These are phyloP conservation scores for Eutrema japonicum DNA, from an alignment of 345 rosid genomes.

Conservation along the genomic window DNA sequence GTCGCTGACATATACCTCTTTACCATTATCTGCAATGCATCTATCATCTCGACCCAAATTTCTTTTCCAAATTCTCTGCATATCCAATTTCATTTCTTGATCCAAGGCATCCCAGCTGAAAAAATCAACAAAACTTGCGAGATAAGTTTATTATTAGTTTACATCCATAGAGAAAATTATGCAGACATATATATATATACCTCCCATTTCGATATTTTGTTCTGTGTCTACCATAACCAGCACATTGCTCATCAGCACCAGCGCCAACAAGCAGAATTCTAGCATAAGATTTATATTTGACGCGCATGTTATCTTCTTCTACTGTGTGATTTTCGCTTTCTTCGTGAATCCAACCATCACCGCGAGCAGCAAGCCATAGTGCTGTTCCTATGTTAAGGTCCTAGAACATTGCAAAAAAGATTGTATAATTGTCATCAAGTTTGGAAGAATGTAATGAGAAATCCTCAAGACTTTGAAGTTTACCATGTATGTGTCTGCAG, in stretches of 20 bases:
- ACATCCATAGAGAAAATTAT: not conserved
- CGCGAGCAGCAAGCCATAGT: constrained; percentile 85
- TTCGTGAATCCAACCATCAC: constrained; percentile 77
- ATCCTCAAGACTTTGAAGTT: constrained; percentile 10
- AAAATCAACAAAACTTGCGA: not conserved
- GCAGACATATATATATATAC: constrained; percentile 42
- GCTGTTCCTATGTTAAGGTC: constrained; percentile 96
- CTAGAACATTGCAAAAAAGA: constrained; percentile 48
- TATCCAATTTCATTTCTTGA: constrained; percentile 95
- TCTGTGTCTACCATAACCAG: constrained; percentile 95
- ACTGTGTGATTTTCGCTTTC: constrained; percentile 36
- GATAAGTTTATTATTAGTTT: not conserved
- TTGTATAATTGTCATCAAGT: not conserved
- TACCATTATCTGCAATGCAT: constrained; percentile 83
- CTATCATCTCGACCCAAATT: constrained; percentile 97
- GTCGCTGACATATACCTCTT: constrained; percentile 59
- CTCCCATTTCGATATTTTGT: constrained; percentile 81
- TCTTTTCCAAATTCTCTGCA: constrained; percentile 98
- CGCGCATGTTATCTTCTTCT: constrained; percentile 40
- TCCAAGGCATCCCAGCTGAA: constrained; percentile 78
- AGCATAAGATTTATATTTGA: constrained; percentile 65
- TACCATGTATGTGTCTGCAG: constrained; percentile 95
- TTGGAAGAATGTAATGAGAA: not conserved
- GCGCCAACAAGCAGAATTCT: constrained; percentile 86
- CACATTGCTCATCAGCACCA: constrained; percentile 99